phyloP scores from a whole-genome alignment of 2,329 filamentous ascomycete species.

The Penicillium brevicompactum region DNA sequence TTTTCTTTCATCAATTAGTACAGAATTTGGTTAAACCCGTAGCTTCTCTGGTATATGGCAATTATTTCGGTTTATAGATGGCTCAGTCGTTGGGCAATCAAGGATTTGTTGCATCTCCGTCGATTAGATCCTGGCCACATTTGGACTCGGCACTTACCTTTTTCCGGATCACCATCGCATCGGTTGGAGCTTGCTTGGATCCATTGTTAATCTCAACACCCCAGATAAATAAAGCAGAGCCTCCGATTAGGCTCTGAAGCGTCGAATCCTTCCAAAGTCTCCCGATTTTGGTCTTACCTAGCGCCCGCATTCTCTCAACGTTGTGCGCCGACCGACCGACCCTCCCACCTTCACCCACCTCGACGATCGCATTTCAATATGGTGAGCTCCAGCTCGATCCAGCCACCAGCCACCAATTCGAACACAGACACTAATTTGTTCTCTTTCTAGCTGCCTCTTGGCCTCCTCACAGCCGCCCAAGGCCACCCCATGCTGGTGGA shows the following conservation, averaged over 20 bases:
- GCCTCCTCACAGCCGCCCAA: conserved; percentile 91
- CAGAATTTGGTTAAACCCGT: not conserved
- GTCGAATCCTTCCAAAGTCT: not conserved
- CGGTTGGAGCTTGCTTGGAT: conserved; percentile 24
- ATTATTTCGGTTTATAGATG: not conserved
- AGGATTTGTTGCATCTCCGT: too few relatives aligned
- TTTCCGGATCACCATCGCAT: conserved; percentile 27
- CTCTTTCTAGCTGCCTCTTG: conserved; percentile 60
- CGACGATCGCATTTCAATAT: conserved; percentile 22
- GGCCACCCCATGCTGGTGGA: conserved; percentile 98
- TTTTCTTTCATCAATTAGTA: not conserved
- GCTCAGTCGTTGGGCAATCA: too few relatives aligned
- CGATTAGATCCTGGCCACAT: not conserved
- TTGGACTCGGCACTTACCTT: conserved; percentile 23
- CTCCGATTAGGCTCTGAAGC: not conserved
- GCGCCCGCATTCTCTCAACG: conserved; percentile 6
- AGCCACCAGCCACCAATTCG: not conserved
- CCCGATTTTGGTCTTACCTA: not conserved
- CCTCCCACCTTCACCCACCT: conserved; percentile 28
- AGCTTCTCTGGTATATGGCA: not conserved
- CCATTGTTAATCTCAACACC: conserved; percentile 14
- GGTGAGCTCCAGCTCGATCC: conserved; percentile 15
- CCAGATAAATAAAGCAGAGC: conserved; percentile 5
- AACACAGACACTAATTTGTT: conserved; percentile 3
- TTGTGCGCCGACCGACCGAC: conserved; percentile 3